Percentiles rank a stretch among this genome's conserved stretches.
phyloP scores from a whole-genome alignment of 2,329 filamentous ascomycete species.

The Zymoseptoria pseudotritici region DNA sequence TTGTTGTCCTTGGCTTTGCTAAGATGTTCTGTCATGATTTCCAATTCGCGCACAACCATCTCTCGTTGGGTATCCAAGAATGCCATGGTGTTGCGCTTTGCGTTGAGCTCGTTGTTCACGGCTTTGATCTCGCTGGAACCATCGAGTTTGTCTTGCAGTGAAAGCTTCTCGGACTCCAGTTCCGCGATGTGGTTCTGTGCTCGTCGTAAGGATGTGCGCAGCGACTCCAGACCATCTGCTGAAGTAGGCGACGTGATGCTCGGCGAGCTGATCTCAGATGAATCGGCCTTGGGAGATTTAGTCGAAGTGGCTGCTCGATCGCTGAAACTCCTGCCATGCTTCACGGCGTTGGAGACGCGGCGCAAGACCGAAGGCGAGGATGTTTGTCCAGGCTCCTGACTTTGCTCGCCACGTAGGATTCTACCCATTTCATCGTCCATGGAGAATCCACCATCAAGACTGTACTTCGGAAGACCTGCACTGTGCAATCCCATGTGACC shows the following conservation, averaged over 20 bases:
- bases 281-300: constrained; percentile 33
- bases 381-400: constrained; percentile 33
- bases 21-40: constrained; percentile 81
- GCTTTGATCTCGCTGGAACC: constrained; percentile 58
- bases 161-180: constrained; percentile 69
- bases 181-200: constrained; percentile 56
- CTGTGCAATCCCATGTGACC: constrained; percentile 23
- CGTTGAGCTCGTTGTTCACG: constrained; percentile 77
- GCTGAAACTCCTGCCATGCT: constrained; percentile 84
- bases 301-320: constrained; percentile 38
- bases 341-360: constrained; percentile 85
- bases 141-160: constrained; percentile 46
- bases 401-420: constrained; percentile 64
- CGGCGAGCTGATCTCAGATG: constrained; percentile 30
- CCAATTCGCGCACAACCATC: constrained; percentile 87
- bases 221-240: constrained; percentile 14
- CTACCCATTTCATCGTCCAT: constrained; percentile 94
- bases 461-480: constrained; percentile 44
- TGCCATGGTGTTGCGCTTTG: constrained; percentile 93
- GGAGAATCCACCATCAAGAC: constrained; percentile 76
- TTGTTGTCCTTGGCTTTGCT: constrained; percentile 78
- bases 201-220: constrained; percentile 16
- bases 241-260: constrained; percentile 17
- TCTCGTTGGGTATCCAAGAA: constrained; percentile 90
- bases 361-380: constrained; percentile 64